These are phyloP conservation scores for Xylaria multiplex DNA, from an alignment of 2,329 filamentous ascomycete genomes.

Conservation along the genomic window DNA sequence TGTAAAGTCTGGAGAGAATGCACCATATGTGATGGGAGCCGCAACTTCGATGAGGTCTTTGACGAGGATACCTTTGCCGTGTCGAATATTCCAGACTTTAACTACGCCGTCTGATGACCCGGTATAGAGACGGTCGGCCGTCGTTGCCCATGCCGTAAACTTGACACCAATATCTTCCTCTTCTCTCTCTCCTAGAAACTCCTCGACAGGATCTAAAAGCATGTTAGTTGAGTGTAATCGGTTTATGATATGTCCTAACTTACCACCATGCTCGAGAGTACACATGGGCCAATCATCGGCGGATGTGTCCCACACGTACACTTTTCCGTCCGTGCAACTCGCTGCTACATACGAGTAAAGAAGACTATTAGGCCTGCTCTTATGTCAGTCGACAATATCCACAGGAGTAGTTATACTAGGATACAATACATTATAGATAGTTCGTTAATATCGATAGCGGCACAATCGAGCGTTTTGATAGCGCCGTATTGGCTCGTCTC, in stretches of 20 bases:
- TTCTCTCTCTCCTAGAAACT: slow-evolving; percentile 58
- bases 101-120: slow-evolving; percentile 71
- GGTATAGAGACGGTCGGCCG: slow-evolving; percentile 68
- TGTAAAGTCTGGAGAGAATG: slow-evolving; percentile 66
- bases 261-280: slow-evolving; percentile 62
- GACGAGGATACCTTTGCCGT: slow-evolving; percentile 56
- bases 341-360: slow-evolving; percentile 66
- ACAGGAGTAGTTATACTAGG: neutral
- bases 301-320: slow-evolving; percentile 72
- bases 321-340: slow-evolving; percentile 68
- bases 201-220: slow-evolving; percentile 46
- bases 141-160: slow-evolving; percentile 70
- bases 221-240: slow-evolving; percentile 19
- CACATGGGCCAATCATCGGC: slow-evolving; percentile 66
- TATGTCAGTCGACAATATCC: slow-evolving; percentile 31
- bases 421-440: slow-evolving; percentile 59
- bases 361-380: slow-evolving; percentile 60
- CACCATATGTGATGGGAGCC: slow-evolving; percentile 66
- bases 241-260: slow-evolving; percentile 50
- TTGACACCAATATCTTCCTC: slow-evolving; percentile 70
- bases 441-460: slow-evolving; percentile 70
- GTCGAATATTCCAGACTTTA: slow-evolving; percentile 70
- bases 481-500: slow-evolving; percentile 54
- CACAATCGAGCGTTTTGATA: slow-evolving; percentile 67
- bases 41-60: slow-evolving; percentile 64